phyloP scores from a whole-genome alignment of 495 filamentous ascomycete genomes.

The Haplographium delicatum region DNA sequence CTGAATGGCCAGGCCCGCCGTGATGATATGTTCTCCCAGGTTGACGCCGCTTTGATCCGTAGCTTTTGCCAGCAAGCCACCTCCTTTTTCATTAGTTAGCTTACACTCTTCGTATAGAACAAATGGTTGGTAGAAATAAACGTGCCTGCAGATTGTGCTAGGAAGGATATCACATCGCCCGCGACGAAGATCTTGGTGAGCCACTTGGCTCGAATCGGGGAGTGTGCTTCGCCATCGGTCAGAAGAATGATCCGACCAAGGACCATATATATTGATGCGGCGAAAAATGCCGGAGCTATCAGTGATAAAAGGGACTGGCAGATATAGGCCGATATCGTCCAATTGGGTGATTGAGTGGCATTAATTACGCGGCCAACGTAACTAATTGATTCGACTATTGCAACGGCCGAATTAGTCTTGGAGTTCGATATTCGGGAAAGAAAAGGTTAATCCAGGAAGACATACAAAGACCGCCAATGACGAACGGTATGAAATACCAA shows the following conservation, averaged over 20 bases:
- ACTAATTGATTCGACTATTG: slow-evolving; percentile 37
- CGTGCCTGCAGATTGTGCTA: slow-evolving; percentile 31
- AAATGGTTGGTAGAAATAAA: not conserved
- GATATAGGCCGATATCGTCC: slow-evolving; percentile 37
- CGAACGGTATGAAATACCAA: slow-evolving; percentile 58
- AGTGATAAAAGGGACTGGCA: slow-evolving; percentile 41
- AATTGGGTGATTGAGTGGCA: slow-evolving; percentile 30
- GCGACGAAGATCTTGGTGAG: slow-evolving; percentile 41
- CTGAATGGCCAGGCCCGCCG: slow-evolving; percentile 40
- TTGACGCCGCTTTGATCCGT: slow-evolving; percentile 24
- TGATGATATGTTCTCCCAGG: slow-evolving; percentile 38
- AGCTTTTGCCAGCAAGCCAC: slow-evolving; percentile 34
- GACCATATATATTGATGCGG: slow-evolving; percentile 51
- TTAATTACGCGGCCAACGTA: slow-evolving; percentile 41
- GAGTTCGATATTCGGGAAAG: not conserved
- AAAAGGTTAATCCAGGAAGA: slow-evolving; percentile 10
- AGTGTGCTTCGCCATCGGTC: slow-evolving; percentile 36
- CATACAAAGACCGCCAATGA: slow-evolving; percentile 54
- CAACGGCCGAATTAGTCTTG: not conserved
- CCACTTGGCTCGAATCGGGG: slow-evolving; percentile 31
- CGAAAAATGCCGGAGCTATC: slow-evolving; percentile 46
- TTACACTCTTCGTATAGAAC: not conserved
- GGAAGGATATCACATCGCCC: slow-evolving; percentile 40
- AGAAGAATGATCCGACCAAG: slow-evolving; percentile 41
- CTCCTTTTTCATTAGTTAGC: slow-evolving; percentile 8